These are phyloP conservation scores for Pseudognaphalium luteoalbum DNA, from an alignment of 129 eudicot genomes.

Conservation along the genomic window DNA sequence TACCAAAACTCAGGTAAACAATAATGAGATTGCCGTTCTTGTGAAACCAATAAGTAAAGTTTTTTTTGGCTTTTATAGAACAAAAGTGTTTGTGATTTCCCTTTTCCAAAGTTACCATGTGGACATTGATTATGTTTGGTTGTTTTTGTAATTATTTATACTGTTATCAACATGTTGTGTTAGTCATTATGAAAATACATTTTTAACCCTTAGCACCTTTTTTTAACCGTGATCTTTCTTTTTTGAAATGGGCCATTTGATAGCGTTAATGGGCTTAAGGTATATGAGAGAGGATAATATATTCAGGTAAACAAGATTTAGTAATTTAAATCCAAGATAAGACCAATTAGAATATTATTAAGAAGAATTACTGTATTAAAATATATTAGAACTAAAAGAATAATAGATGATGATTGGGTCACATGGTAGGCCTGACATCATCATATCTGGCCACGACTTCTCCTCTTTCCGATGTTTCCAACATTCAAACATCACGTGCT, in stretches of 20 bases:
- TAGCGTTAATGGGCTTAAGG: too few relatives aligned
- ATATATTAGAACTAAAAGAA: background rate
- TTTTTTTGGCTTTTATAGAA: background rate
- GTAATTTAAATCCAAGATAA: too few relatives aligned
- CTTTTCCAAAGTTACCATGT: background rate
- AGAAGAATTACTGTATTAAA: background rate
- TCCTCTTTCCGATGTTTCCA: constrained; percentile 56
- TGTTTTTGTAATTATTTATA: background rate
- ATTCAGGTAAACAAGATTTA: too few relatives aligned
- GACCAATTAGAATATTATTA: background rate
- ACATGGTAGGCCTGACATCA: constrained; percentile 58
- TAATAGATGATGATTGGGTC: constrained; percentile 42
- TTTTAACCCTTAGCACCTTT: background rate
- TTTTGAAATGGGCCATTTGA: too few relatives aligned
- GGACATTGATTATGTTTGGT: background rate
- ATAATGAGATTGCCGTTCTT: background rate
- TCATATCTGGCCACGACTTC: constrained; percentile 67
- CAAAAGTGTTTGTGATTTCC: background rate
- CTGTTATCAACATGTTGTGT: too few relatives aligned
- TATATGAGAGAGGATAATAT: too few relatives aligned
- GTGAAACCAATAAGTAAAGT: background rate
- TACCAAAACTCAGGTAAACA: constrained; percentile 6
- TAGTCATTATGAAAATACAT: too few relatives aligned
- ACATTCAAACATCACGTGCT: constrained; percentile 64
- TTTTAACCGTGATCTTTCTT: background rate